Base-by-base conservation (phyloP, 306 rosid genomes). In the Dicorynia guianensis region DNA sequence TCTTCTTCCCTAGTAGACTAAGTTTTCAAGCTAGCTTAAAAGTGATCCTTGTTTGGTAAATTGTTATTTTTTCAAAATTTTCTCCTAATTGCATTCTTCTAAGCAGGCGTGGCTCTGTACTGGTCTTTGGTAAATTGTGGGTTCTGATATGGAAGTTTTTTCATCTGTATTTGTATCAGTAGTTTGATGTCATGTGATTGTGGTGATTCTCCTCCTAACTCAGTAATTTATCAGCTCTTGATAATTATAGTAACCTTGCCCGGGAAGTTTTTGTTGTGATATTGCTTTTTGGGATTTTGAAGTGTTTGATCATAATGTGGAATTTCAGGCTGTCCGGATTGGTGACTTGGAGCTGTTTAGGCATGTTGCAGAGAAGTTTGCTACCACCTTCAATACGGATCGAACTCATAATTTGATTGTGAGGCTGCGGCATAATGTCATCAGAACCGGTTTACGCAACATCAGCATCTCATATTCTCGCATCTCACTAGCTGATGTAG, bases 341-440 rank as follows among this genome's bases (percentile, higher is more conserved):
- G 98, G 98, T 67, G 98, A 92, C 80, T 73, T 95, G 89, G 98
- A 92, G 88, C 97, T 95, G 19, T 95, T 95, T 74, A 92, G 86
- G 78, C 87, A 86, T 38, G 92, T 87, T 72, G 98, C 98, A 11
- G 97, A 95, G 67, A 90, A 89, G 85, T 95, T 92, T 81, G 71
- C 97, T 0, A 69, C 81, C 76, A 87, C 90, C 47, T 95, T 92
- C 76, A 84, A 48, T 67, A 81, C 96, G 14, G 97, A 95, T 33
- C 59, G 96, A 47, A 95, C 98, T 57, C 92, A 95, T 75, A 95
- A 95, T 76, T 86, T 95, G 89, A 95, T 95, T 70, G 98, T 95
- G 71, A 86, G 98, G 64, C 87, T 92, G 87, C 86, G 98, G 15
- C 98, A 95, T 73, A 95, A 95, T 81, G 98, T 95, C 74, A 95